Evolutionary conservation across 306 rosid species (phyloP), one percentile per base, ranked within the genome.

Genomic region (Castanospermum australe): DNA sequence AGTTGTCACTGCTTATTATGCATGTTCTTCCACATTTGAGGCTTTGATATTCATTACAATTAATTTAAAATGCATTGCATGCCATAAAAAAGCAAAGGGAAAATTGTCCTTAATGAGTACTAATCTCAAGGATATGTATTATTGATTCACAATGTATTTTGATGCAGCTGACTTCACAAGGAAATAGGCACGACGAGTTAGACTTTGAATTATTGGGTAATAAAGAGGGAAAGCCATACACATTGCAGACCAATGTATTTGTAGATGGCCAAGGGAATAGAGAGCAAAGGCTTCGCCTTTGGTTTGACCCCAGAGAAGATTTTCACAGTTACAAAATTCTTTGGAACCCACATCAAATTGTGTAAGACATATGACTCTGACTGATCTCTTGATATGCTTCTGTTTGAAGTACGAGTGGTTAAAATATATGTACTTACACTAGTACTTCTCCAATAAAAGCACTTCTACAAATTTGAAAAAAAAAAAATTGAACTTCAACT

Each of bases 171-270:
- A 77, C 22, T 18, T 87, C 96, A 33, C 17, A 80, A 7, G 86
- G 82, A 0, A 5, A 38, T 2, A 2, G 5, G 4, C 92, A 67
- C 5, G 92, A 91, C 10, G 94, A 89, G 84, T 47, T 91, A 36
- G 94, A 89, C 78, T 86, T 84, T 18, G 97, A 91, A 81, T 88
- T 89, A 79, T 63, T 91, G 86, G 97, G 97, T 0, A 86, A 85
- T 4, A 67, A 38, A 52, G 75, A 77, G 73, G 91, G 92, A 30
- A 77, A 75, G 36, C 88, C 85, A 28, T 47, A 62, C 50, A 66
- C 55, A 52, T 39, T 91, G 45, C 97, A 89, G 25, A 89, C 97
- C 5, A 91, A 91, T 78, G 83, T 91, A 5, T 88, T 47, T 61
- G 86, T 61, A 66, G 39, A 84, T 22, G 97, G 93, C 14, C 0